phyloP scores from a whole-genome alignment of 129 eudicot genomes.

The Flaveria trinervia region DNA sequence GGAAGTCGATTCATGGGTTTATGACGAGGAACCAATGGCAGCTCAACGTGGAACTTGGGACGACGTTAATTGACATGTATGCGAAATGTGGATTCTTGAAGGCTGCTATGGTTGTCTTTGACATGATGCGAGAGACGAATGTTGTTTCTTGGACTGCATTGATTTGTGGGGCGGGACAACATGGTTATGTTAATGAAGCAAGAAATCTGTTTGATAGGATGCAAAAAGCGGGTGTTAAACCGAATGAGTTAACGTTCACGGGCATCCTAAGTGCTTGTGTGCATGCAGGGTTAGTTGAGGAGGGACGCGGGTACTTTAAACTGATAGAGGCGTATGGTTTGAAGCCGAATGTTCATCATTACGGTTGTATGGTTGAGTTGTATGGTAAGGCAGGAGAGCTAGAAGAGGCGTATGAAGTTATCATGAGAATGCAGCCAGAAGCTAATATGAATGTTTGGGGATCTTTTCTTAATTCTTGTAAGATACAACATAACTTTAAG shows the following conservation, averaged over 20 bases:
- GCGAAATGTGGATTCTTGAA: conserved; percentile 61
- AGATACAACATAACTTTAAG: conserved; percentile 55
- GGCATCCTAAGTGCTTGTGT: conserved; percentile 66
- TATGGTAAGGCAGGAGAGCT: conserved; percentile 65
- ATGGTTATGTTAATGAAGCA: conserved; percentile 54
- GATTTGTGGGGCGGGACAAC: conserved; percentile 66
- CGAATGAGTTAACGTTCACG: conserved; percentile 68
- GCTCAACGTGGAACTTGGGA: conserved; percentile 54
- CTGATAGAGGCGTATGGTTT: conserved; percentile 45
- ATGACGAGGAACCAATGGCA: conserved; percentile 46
- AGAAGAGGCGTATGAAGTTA: conserved; percentile 61
- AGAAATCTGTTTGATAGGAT: conserved; percentile 42
- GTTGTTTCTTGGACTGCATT: conserved; percentile 67
- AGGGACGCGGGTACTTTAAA: conserved; percentile 51
- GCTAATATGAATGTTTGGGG: conserved; percentile 68
- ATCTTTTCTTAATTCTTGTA: conserved; percentile 64
- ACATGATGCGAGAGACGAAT: conserved; percentile 40
- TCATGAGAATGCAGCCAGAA: conserved; percentile 49
- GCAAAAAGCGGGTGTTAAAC: conserved; percentile 49
- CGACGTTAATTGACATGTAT: conserved; percentile 60
- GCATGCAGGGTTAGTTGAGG: conserved; percentile 64
- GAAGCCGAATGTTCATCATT: conserved; percentile 67
- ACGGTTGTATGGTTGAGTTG: conserved; percentile 73
- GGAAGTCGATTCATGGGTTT: conserved; percentile 58
- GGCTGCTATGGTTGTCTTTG: conserved; percentile 48